A percentile compares a stretch with the other conserved stretches of the same genome.
phyloP scores from a whole-genome alignment of 257 asterid species.

The Sherardia arvensis region DNA sequence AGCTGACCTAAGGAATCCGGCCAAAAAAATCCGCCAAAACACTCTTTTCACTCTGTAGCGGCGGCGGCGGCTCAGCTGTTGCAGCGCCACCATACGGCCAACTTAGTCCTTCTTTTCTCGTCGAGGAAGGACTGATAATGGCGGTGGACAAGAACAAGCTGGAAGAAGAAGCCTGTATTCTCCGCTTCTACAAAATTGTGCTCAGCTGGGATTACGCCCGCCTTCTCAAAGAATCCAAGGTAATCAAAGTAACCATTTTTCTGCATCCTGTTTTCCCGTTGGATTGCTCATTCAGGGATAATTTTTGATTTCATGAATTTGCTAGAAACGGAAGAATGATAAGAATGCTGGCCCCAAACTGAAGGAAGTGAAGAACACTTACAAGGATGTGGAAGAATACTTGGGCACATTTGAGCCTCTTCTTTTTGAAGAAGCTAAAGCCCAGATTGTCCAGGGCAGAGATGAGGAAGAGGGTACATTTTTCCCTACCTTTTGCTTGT shows the following conservation, averaged over 20 bases:
- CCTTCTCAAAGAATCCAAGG: slow-evolving; percentile 52
- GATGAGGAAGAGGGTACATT: slow-evolving; percentile 61
- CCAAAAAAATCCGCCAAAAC: neutral
- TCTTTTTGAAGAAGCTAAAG: slow-evolving; percentile 91
- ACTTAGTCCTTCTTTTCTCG: no score
- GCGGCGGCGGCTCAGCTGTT: neutral
- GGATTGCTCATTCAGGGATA: neutral
- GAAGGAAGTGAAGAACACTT: slow-evolving; percentile 57
- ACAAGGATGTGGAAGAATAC: slow-evolving; percentile 70
- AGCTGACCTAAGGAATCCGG: no score
- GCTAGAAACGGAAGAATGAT: slow-evolving; percentile 26
- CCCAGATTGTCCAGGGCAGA: slow-evolving; percentile 55
- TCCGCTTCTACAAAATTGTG: slow-evolving; percentile 66
- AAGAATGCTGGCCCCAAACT: slow-evolving; percentile 28
- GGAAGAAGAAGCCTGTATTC: slow-evolving; percentile 50
- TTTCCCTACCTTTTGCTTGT: neutral
- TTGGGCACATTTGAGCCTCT: slow-evolving; percentile 72
- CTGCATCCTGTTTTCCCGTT: neutral
- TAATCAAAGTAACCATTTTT: slow-evolving; percentile 14
- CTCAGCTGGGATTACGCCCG: slow-evolving; percentile 85
- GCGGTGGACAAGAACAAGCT: slow-evolving; percentile 59
- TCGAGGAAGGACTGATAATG: slow-evolving; percentile 32
- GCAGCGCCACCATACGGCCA: neutral
- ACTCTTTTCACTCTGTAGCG: neutral
- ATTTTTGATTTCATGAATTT: neutral